Base-by-base conservation (phyloP, 306 rosid species). In the Chamaecrista fasciculata region DNA sequence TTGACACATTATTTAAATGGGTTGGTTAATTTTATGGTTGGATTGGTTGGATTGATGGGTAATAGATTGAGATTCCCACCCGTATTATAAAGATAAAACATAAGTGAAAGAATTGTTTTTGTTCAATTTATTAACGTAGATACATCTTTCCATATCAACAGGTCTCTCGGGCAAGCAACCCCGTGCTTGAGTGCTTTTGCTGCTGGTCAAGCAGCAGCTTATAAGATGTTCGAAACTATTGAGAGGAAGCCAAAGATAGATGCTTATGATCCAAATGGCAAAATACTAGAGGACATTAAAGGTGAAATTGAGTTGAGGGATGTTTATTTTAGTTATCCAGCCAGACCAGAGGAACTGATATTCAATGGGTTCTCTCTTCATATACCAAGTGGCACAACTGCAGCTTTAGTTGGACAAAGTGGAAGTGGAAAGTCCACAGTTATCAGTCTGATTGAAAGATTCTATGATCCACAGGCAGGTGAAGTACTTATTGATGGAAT, bases 361-460 rank as follows among this genome's bases (percentile, higher is more conserved):
- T 90, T 90, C 81, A 67, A 64, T 25, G 94, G 91, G 10, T 87
- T 90, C 77, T 90, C 91, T 39, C 87, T 83, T 62, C 67, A 39
- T 26, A 85, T 90, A 65, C 62, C 75, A 6, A 82, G 85, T 46
- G 93, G 93, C 64, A 83, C 79, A 7, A 87, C 93, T 2, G 78
- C 85, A 26, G 96, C 96, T 36, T 83, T 90, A 80, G 91, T 90
- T 11, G 96, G 96, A 52, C 81, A 90, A 75, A 90, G 94, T 74
- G 96, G 96, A 73, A 90, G 96, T 71, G 96, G 96, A 31, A 90
- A 90, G 70, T 90, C 96, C 2, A 90, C 96, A 28, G 80, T 85
- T 33, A 85, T 90, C 50, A 90, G 94, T 79, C 80, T 90, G 58
- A 80, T 90, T 10, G 94, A 90, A 78, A 76, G 96, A 57, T 90